These are phyloP conservation scores for Albugo candida DNA, from an alignment of 352 stramenopile genomes.

Conservation along the genomic window DNA sequence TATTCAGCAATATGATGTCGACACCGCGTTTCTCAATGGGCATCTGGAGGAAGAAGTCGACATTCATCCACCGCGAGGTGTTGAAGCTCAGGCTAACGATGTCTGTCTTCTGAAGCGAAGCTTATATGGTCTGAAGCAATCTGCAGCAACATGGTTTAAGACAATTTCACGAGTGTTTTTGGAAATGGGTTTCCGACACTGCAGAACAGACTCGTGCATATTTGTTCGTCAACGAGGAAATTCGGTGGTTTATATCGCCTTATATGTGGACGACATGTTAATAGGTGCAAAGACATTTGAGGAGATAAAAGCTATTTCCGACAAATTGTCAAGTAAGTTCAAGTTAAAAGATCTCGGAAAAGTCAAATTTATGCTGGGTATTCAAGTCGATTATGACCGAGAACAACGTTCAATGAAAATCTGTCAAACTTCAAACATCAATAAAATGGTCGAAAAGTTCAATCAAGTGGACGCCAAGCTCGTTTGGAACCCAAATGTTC, in stretches of 20 bases:
- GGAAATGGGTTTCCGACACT: slow-evolving; percentile 1
- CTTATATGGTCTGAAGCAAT: slow-evolving; percentile 20
- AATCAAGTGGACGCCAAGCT: too few relatives aligned
- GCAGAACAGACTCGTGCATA: neutral
- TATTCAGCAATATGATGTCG: slow-evolving; percentile 10
- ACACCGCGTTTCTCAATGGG: slow-evolving; percentile 7
- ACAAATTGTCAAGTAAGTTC: too few relatives aligned
- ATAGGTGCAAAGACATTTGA: neutral
- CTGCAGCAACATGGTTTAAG: slow-evolving; percentile 12
- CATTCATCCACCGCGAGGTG: slow-evolving; percentile 5
- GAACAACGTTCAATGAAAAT: too few relatives aligned
- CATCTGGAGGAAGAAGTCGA: slow-evolving; percentile 5
- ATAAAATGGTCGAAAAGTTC: too few relatives aligned
- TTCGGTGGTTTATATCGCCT: neutral
- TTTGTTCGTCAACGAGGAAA: neutral
- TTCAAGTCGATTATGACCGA: too few relatives aligned
- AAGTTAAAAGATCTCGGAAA: too few relatives aligned
- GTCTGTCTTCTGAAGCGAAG: slow-evolving; percentile 3
- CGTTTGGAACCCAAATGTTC: too few relatives aligned
- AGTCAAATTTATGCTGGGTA: too few relatives aligned
- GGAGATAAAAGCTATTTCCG: neutral
- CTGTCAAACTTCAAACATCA: too few relatives aligned
- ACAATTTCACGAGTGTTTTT: slow-evolving; percentile 11
- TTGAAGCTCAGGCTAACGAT: neutral
- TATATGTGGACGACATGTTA: neutral